These are phyloP conservation scores for Tricladium varicosporioides DNA, from an alignment of 2,329 filamentous ascomycete species.

Conservation along the genomic window DNA sequence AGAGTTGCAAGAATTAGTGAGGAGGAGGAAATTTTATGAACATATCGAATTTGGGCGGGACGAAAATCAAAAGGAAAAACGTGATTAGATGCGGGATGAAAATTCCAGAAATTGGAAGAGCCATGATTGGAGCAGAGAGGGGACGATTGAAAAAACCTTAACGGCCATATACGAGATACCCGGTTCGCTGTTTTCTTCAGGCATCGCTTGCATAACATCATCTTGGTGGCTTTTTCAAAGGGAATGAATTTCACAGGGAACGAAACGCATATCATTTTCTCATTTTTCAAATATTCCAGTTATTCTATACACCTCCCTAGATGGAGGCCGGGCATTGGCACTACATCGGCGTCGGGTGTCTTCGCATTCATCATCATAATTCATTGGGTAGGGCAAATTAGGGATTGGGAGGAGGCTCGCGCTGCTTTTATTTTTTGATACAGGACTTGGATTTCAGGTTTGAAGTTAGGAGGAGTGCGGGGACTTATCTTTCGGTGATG, in stretches of 20 bases:
- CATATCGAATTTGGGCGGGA: slow-evolving; percentile 1
- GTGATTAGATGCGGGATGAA: slow-evolving; percentile 3
- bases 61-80: slow-evolving; percentile 4
- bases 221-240: slow-evolving; percentile 11
- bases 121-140: neutral
- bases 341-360: slow-evolving; percentile 19
- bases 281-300: slow-evolving; percentile 6
- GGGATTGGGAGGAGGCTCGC: no score
- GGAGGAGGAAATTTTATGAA: slow-evolving; percentile 31
- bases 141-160: slow-evolving; percentile 17
- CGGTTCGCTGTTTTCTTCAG: slow-evolving; percentile 25
- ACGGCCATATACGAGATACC: slow-evolving; percentile 29
- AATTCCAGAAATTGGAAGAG: slow-evolving; percentile 12
- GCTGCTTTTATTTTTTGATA: no score
- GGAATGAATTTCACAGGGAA: slow-evolving; percentile 1
- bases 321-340: slow-evolving; percentile 10
- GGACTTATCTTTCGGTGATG: no score
- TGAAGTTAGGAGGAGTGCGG: no score
- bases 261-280: slow-evolving; percentile 6
- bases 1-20: slow-evolving; percentile 32
- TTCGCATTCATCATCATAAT: no score
- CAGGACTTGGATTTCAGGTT: no score
- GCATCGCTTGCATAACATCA: slow-evolving; percentile 27
- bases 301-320: slow-evolving; percentile 14
- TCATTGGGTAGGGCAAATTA: no score